Conservation (phyloP, 768 basidiomycete genomes). For the Lenzites betulinus region DNA sequence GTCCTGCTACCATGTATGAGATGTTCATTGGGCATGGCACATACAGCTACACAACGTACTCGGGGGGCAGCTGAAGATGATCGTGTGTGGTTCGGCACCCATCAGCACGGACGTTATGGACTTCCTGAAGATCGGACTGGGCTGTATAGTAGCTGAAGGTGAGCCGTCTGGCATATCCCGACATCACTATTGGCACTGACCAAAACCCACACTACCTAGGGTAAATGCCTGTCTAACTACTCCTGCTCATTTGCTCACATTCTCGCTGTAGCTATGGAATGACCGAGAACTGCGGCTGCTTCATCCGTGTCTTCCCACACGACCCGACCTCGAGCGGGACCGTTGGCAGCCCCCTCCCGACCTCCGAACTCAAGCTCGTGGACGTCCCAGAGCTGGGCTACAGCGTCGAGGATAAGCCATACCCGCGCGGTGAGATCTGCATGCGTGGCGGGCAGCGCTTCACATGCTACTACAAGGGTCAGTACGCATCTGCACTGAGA, state of each 20-base stretch:
- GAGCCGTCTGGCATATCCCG: conserved; percentile 19
- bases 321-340: conserved; percentile 75
- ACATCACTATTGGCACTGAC: conserved; percentile 8
- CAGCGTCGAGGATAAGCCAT: conserved; percentile 80
- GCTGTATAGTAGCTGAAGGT: conserved; percentile 81
- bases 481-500: conserved; percentile 1
- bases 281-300: conserved; percentile 82
- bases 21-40: background rate
- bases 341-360: conserved; percentile 76
- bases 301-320: conserved; percentile 53
- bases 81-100: conserved; percentile 87
- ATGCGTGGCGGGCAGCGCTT: conserved; percentile 69
- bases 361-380: conserved; percentile 82
- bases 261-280: conserved; percentile 65
- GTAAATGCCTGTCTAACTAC: conserved; percentile 36
- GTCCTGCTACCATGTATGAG: background rate
- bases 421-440: conserved; percentile 88
- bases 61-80: conserved; percentile 71
- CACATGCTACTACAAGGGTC: conserved; percentile 76
- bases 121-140: conserved; percentile 83
- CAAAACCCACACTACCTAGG: conserved; percentile 39
- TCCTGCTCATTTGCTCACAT: background rate
- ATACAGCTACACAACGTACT: conserved; percentile 75
- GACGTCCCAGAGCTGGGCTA: conserved; percentile 93
- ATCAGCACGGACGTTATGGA: conserved; percentile 85